phyloP scores from a whole-genome alignment of 2,329 filamentous ascomycete species.

The Penicillium sp. region DNA sequence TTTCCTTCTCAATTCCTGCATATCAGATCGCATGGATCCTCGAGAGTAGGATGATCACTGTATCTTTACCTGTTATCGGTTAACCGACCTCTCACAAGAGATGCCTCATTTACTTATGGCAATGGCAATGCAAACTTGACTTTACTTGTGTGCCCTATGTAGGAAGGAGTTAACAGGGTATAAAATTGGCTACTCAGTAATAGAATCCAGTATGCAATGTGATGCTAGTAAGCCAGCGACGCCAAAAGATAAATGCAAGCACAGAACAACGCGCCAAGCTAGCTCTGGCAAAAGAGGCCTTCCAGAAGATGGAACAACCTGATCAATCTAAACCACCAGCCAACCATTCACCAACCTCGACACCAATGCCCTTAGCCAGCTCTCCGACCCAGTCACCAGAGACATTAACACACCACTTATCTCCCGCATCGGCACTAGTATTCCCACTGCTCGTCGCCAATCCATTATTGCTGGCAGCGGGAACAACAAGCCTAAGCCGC shows the following conservation, averaged over 20 bases:
- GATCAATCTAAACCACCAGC: conserved; percentile 38
- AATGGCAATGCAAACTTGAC: no score
- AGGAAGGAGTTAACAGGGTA: background rate
- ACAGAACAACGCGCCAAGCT: background rate
- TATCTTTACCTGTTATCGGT: no score
- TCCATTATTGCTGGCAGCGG: conserved; percentile 36
- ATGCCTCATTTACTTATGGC: no score
- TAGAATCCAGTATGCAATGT: background rate
- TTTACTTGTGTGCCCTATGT: no score
- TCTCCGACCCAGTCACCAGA: conserved; percentile 47
- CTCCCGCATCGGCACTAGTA: conserved; percentile 40
- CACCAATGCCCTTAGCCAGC: conserved; percentile 44
- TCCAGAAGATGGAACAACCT: background rate
- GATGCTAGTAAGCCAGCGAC: background rate
- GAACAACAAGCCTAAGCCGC: conserved; percentile 46
- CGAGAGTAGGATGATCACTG: no score
- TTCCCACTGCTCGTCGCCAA: conserved; percentile 34
- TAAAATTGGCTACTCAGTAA: background rate
- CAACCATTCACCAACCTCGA: conserved; percentile 46
- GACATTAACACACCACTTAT: conserved; percentile 50
- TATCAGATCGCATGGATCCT: no score
- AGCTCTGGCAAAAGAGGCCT: background rate
- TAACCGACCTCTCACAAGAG: no score
- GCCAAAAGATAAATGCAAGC: conserved; percentile 6
- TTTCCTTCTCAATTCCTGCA: no score